Conservation (phyloP, 768 basidiomycete genomes). For the Pleurotus tuber-regium region DNA sequence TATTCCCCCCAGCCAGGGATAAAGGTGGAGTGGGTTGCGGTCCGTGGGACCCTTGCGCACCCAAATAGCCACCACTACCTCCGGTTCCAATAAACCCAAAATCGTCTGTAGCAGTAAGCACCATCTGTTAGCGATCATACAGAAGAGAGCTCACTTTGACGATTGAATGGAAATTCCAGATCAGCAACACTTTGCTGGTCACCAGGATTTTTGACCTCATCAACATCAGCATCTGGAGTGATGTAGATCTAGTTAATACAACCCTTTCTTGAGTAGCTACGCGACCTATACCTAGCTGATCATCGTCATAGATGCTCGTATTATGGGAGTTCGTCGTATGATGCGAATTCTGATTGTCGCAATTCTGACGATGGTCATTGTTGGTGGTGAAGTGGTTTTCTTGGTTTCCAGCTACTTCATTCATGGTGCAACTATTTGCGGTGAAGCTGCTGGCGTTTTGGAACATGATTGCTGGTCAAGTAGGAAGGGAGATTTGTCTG, state of each 20-base stretch:
- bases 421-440: background rate
- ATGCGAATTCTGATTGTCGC: background rate
- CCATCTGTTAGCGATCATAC: too few relatives aligned
- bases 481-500: too few relatives aligned
- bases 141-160: too few relatives aligned
- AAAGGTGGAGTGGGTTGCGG: too few relatives aligned
- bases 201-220: too few relatives aligned
- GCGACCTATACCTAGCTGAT: background rate
- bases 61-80: too few relatives aligned
- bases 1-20: too few relatives aligned
- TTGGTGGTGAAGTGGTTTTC: conserved; percentile 2
- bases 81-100: too few relatives aligned
- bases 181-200: too few relatives aligned
- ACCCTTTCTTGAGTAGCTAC: background rate
- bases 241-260: background rate
- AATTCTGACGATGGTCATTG: conserved; percentile 2
- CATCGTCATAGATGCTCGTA: background rate
- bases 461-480: background rate
- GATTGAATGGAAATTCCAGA: too few relatives aligned
- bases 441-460: background rate
- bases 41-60: too few relatives aligned
- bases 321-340: conserved; percentile 3
- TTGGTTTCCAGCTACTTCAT: background rate
- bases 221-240: background rate
- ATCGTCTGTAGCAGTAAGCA: too few relatives aligned